Conservation (phyloP, 192 early-diverging fungal genomes). For the Backusella westeae region DNA sequence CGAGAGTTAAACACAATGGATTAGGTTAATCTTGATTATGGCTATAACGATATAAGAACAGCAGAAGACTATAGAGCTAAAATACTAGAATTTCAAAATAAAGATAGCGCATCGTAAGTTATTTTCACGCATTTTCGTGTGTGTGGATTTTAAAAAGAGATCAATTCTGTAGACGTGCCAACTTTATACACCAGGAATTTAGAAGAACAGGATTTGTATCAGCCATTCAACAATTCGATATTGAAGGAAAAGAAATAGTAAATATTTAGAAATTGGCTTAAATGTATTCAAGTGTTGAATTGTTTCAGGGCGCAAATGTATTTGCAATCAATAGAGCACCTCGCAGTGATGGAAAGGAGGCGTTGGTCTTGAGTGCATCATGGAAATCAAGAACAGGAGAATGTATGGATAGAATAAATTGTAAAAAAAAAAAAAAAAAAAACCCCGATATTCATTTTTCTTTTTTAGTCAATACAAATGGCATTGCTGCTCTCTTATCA, state of each 20-base stretch:
- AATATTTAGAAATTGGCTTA: background rate
- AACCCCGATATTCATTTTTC: slow-evolving; percentile 16
- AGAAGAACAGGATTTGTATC: slow-evolving; percentile 50
- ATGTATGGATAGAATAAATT: slow-evolving; percentile 27
- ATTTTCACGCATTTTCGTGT: background rate
- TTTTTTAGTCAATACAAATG: slow-evolving; percentile 48
- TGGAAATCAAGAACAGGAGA: slow-evolving; percentile 66
- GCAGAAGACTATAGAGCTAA: slow-evolving; percentile 44
- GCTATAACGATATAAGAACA: slow-evolving; percentile 38
- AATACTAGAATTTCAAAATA: slow-evolving; percentile 34
- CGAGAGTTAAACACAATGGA: background rate
- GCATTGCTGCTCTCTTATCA: slow-evolving; percentile 44
- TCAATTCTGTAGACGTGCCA: slow-evolving; percentile 33
- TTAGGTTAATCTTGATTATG: slow-evolving; percentile 54
- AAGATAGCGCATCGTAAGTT: slow-evolving; percentile 34
- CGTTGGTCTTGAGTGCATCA: slow-evolving; percentile 80
- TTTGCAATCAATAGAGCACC: slow-evolving; percentile 82
- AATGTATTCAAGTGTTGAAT: background rate
- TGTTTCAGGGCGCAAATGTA: slow-evolving; percentile 60
- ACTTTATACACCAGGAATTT: slow-evolving; percentile 50
- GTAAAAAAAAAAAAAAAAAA: background rate
- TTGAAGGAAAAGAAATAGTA: slow-evolving; percentile 9
- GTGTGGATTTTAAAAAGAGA: background rate
- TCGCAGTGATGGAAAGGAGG: slow-evolving; percentile 85
- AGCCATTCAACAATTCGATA: slow-evolving; percentile 50